These are phyloP conservation scores for Graphilbum fragrans DNA, from an alignment of 2,329 filamentous ascomycete genomes.

Conservation along the genomic window DNA sequence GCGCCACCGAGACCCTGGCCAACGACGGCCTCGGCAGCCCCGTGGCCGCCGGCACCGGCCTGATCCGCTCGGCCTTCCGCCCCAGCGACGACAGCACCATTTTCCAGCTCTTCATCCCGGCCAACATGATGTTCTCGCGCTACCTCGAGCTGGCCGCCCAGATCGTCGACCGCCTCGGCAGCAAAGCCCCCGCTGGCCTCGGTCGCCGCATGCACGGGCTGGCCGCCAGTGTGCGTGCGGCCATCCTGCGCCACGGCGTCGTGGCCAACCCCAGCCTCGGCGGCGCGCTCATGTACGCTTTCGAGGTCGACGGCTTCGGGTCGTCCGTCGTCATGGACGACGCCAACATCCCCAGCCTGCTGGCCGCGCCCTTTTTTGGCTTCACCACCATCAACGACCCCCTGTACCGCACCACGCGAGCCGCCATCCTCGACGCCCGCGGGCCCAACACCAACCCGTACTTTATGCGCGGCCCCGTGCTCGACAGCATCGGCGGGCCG, in stretches of 20 bases:
- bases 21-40: constrained; percentile 72
- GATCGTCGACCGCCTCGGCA: constrained; percentile 30
- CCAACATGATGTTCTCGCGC: constrained; percentile 72
- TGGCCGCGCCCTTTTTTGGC: constrained; percentile 49
- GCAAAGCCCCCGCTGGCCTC: constrained; percentile 27
- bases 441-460: constrained; percentile 58
- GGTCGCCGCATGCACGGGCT: constrained; percentile 41
- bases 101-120: constrained; percentile 77
- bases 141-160: constrained; percentile 40
- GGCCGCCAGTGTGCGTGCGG: constrained; percentile 31
- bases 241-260: constrained; percentile 28
- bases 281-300: constrained; percentile 50
- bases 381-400: constrained; percentile 44
- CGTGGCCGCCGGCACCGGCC: constrained; percentile 63
- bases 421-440: constrained; percentile 48
- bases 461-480: constrained; percentile 41
- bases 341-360: constrained; percentile 51
- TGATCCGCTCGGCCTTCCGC: constrained; percentile 79
- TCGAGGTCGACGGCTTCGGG: constrained; percentile 61
- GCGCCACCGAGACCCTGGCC: constrained; percentile 68
- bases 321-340: constrained; percentile 51
- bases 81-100: constrained; percentile 83
- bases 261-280: constrained; percentile 21
- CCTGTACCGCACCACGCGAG: constrained; percentile 62
- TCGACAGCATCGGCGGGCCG: constrained; percentile 39